Evolutionary conservation across 2,329 filamentous ascomycete species (phyloP), one percentile per base, ranked within the genome.

Genomic region (Rhinocladiella mackenziei): DNA sequence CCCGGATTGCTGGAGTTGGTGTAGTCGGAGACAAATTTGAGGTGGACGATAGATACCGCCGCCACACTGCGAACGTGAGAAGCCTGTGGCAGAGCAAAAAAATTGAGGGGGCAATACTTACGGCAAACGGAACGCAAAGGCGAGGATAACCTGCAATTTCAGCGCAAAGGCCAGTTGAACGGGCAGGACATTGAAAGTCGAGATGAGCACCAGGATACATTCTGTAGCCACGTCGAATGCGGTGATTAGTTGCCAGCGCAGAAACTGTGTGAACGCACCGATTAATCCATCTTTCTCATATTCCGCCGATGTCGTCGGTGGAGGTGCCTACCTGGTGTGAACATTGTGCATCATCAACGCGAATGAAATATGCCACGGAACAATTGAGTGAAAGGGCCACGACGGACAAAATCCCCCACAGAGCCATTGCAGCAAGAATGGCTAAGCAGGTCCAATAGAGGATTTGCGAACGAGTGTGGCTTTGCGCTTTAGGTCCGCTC

Each of bases 231-330:
- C 54, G 47, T 71, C 67, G 20, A 70, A 58, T 1, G 55, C 63
- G 6, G 65, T 65, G 42, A 69, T 60, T 2, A 60, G 51, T 51
- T 64, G 61, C 67, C 62, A 69, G 32, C 63, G 57, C 15, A 55
- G 33, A 14, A 50, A 50, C 52, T 55, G 38, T 22, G 7, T 20
- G 11, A 29, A 20, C 8, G 9, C 29, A 13, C 11, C 20, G 5
- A 14, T 33, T 28, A 35, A 18, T 4, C 14, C n/a, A 15, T n/a
- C 5, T 17, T 9, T 39, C 4, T n/a, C n/a, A n/a, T n/a, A n/a
- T n/a, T n/a, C n/a, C n/a, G n/a, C n/a, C n/a, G n/a, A n/a, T n/a
- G n/a, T n/a, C n/a, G n/a, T n/a, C n/a, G n/a, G n/a, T n/a, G n/a
- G n/a, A n/a, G n/a, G n/a, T n/a, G n/a, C n/a, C 11, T 41, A 53